Evolutionary conservation across 176 grass and related monocot species (phyloP).

Genomic region (Leersia perrieri): DNA sequence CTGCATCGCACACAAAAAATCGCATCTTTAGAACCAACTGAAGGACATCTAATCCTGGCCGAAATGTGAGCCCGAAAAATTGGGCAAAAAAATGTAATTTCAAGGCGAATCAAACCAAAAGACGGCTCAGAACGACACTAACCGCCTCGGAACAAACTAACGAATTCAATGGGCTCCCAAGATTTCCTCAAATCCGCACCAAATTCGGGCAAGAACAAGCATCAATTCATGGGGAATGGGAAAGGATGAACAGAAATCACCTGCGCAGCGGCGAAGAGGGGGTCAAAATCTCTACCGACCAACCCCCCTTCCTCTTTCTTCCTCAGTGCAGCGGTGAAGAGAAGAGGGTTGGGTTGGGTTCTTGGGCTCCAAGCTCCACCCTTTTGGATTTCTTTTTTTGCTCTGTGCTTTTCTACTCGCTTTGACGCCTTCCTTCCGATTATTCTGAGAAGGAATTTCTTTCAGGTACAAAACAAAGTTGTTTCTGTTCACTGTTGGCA

Average conservation of each 20-base stretch:
- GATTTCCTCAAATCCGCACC: neutral
- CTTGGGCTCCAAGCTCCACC: slow-evolving; percentile 17
- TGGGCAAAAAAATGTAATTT: neutral
- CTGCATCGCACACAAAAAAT: neutral
- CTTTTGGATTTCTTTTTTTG: neutral
- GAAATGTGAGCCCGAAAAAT: slow-evolving; percentile 8
- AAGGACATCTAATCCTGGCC: neutral
- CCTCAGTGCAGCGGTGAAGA: too few species aligned
- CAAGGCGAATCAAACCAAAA: neutral
- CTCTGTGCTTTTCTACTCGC: neutral
- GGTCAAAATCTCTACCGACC: slow-evolving; percentile 17
- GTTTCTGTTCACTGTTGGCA: slow-evolving; percentile 8
- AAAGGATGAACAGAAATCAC: slow-evolving; percentile 1
- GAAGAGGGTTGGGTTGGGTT: neutral
- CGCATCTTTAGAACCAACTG: neutral
- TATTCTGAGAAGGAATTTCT: slow-evolving; percentile 19
- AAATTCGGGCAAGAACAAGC: neutral
- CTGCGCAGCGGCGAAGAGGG: neutral
- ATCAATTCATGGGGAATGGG: neutral
- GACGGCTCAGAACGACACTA: neutral
- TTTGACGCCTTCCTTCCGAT: neutral
- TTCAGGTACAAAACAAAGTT: slow-evolving; percentile 14
- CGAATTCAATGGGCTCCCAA: neutral
- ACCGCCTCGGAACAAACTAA: neutral
- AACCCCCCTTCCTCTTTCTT: neutral